Base-by-base conservation (phyloP, 352 stramenopile species). In the Globisporangium alternatum region DNA sequence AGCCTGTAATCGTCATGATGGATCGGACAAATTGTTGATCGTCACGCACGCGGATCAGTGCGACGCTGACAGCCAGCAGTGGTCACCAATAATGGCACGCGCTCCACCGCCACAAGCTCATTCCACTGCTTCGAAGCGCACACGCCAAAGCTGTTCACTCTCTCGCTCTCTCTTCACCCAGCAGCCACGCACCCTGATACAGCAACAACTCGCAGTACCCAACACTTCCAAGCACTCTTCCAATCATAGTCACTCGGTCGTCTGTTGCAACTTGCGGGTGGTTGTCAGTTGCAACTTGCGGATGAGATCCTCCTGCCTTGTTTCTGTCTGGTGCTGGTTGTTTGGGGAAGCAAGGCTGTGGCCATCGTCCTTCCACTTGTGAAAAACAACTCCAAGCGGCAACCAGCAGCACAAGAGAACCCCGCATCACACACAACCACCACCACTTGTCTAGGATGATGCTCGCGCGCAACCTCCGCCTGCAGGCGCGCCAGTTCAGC, bases 401-500 rank as follows among this genome's bases (percentile, higher is more conserved):
- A 65, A 39, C 22, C 45, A 31, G 19, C 41, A 67, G 21, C 9
- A 66, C 19, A 44, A 10, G 21, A 43, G 22, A 37, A 22, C n/a
- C n/a, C 33, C 25, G 10, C 47, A 35, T 12, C 35, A 3, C 35
- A 10, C 30, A 9, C 44, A 33, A n/a, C 31, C 56, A 21, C 30
- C 33, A 41, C 33, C 17, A 56, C 37, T 30, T 28, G 43, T 12
- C 10, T 59, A 47, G 0, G n/a, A 71, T 56, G 60, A 86, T 84
- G 76, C 64, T 86, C 48, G 44, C 69, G 13, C 54, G 68, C 64
- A 68, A 67, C 52, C 44, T 73, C 59, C 58, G 75, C 51, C 37
- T 80, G 64, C 69, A 75, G 54, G 60, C 64, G 60, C 81, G 79
- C 60, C 60, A 66, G 57, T 79, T 92, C 62, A 75, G 70, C 64